A percentile compares a stretch with the other conserved stretches of the same genome.
These are phyloP conservation scores for Polychytrium aggregatum DNA, from an alignment of 192 early-diverging fungal genomes.

Conservation along the genomic window DNA sequence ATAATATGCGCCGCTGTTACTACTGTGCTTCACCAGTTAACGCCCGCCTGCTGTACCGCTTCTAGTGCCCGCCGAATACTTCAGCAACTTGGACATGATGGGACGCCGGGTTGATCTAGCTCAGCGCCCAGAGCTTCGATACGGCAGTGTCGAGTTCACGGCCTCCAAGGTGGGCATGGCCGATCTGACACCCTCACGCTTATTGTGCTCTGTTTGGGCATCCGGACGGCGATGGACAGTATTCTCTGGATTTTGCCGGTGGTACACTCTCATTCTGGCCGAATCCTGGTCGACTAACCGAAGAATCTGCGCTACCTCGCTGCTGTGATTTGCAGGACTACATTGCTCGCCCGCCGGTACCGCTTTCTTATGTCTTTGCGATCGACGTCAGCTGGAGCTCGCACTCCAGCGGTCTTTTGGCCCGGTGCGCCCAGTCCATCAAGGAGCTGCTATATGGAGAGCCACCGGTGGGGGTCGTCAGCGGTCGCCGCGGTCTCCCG, in stretches of 20 bases:
- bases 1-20: too few species aligned
- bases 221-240: not conserved
- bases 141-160: slow-evolving; percentile 84
- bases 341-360: slow-evolving; percentile 50
- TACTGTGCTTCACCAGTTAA: too few species aligned
- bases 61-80: slow-evolving; percentile 76
- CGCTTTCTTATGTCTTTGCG: slow-evolving; percentile 76
- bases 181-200: too few species aligned
- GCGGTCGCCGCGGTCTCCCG: slow-evolving; percentile 17
- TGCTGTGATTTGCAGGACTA: slow-evolving; percentile 53
- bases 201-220: slow-evolving; percentile 1
- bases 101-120: slow-evolving; percentile 75
- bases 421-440: slow-evolving; percentile 51
- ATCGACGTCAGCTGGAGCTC: slow-evolving; percentile 90
- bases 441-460: slow-evolving; percentile 61
- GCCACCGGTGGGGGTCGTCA: too few species aligned
- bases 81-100: slow-evolving; percentile 87
- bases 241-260: not conserved
- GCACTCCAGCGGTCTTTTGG: slow-evolving; percentile 74
- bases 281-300: too few species aligned
- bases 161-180: slow-evolving; percentile 50
- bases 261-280: too few species aligned
- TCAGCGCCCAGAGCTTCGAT: slow-evolving; percentile 75
- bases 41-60: too few species aligned
- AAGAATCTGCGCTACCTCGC: too few species aligned